Evolutionary conservation across 2,329 filamentous ascomycete species (phyloP).

Genomic region (Tolypocladium inflatum): DNA sequence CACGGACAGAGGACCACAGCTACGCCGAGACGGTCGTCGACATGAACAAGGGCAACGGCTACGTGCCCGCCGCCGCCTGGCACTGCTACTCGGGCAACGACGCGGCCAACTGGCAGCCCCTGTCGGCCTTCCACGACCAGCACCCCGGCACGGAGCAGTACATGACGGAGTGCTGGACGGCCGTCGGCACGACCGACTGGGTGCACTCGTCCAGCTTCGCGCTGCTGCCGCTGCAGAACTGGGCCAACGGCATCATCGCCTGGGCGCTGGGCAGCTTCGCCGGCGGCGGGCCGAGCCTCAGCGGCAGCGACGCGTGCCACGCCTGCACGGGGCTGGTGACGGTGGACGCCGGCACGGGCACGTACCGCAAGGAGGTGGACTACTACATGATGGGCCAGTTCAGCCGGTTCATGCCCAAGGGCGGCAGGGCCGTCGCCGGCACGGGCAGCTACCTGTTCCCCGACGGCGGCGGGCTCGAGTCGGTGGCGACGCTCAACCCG

Average conservation of each 20-base stretch:
- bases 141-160: constrained; percentile 31
- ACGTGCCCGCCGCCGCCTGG: constrained; percentile 26
- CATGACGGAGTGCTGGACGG: constrained; percentile 40
- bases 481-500: constrained; percentile 35
- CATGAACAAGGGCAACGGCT: constrained; percentile 13
- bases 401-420: constrained; percentile 35
- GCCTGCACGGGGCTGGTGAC: constrained; percentile 44
- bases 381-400: constrained; percentile 47
- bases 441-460: constrained; percentile 33
- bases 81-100: constrained; percentile 28
- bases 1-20: constrained; percentile 17
- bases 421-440: constrained; percentile 30
- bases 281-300: constrained; percentile 31
- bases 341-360: constrained; percentile 32
- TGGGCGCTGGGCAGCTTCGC: constrained; percentile 35
- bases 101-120: constrained; percentile 22
- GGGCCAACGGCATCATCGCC: constrained; percentile 31
- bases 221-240: constrained; percentile 39
- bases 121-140: constrained; percentile 28
- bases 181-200: constrained; percentile 33
- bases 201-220: constrained; percentile 28
- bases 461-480: constrained; percentile 28
- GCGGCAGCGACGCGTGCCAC: constrained; percentile 27
- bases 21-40: constrained; percentile 30
- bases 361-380: constrained; percentile 35